phyloP scores from a whole-genome alignment of 495 filamentous ascomycete species.

The Pseudotulostoma volvatum region DNA sequence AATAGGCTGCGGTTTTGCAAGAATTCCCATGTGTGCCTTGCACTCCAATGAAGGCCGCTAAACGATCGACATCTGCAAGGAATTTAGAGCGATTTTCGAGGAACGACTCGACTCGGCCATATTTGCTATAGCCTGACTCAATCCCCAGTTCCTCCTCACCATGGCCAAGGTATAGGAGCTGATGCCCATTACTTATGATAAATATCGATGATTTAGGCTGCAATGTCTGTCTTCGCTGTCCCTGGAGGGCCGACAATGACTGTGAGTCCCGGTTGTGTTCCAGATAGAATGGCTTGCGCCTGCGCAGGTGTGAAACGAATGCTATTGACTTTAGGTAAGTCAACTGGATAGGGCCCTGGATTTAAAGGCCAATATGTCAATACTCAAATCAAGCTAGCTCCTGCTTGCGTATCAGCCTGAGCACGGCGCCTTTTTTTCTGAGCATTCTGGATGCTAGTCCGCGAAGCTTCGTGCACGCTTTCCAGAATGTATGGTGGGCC shows the following conservation, averaged over 20 bases:
- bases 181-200: conserved; percentile 93
- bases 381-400: conserved; percentile 53
- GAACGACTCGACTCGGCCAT: conserved; percentile 90
- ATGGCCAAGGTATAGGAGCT: conserved; percentile 82
- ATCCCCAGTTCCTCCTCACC: conserved; percentile 89
- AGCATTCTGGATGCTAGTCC: conserved; percentile 29
- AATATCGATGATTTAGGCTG: conserved; percentile 95
- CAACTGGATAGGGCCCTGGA: conserved; percentile 79
- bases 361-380: conserved; percentile 87
- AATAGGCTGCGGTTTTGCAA: conserved; percentile 94
- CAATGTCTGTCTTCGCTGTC: conserved; percentile 96
- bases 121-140: conserved; percentile 78
- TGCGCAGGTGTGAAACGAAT: conserved; percentile 85
- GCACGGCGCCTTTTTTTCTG: conserved; percentile 72
- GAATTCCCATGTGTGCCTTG: conserved; percentile 85
- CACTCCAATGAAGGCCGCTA: conserved; percentile 69
- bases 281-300: conserved; percentile 82
- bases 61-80: conserved; percentile 68
- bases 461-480: conserved; percentile 31
- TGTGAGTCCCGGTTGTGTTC: conserved; percentile 86
- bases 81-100: conserved; percentile 71
- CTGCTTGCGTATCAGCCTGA: conserved; percentile 42
- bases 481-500: conserved; percentile 76
- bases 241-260: conserved; percentile 92
- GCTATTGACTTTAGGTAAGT: conserved; percentile 66